Percentiles rank a stretch among this genome's conserved stretches.
Conservation (phyloP, 2,329 filamentous ascomycete genomes). For the Metarhizium humberi region DNA sequence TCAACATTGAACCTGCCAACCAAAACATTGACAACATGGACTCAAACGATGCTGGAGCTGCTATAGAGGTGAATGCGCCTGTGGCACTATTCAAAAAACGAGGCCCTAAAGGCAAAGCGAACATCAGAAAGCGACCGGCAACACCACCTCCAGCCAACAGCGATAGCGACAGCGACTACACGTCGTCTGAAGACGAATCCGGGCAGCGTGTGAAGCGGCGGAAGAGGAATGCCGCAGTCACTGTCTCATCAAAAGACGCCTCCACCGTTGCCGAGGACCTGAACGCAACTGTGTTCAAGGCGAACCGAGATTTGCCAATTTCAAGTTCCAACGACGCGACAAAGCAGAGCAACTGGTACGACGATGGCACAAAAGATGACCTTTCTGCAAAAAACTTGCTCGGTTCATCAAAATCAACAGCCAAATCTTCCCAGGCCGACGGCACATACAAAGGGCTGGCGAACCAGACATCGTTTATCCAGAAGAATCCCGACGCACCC, state of each 20-base stretch:
- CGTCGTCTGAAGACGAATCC: constrained; percentile 66
- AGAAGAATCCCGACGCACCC: constrained; percentile 70
- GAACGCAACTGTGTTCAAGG: constrained; percentile 44
- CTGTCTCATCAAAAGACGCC: constrained; percentile 48
- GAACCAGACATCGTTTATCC: constrained; percentile 65
- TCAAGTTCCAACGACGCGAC: constrained; percentile 76
- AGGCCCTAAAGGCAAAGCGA: constrained; percentile 64
- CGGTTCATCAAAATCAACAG: constrained; percentile 40
- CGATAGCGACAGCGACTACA: constrained; percentile 52
- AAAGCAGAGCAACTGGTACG: constrained; percentile 82
- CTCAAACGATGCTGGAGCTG: neutral
- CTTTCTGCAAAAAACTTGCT: constrained; percentile 44
- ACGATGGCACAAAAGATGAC: constrained; percentile 51
- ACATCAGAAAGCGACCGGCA: constrained; percentile 69
- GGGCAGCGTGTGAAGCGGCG: constrained; percentile 73
- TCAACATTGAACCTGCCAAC: neutral
- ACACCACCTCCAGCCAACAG: constrained; percentile 63
- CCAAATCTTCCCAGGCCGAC: constrained; percentile 33
- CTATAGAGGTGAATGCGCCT: constrained; percentile 23
- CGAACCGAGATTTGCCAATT: constrained; percentile 54
- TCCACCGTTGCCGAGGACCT: constrained; percentile 26
- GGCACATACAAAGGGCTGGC: constrained; percentile 71
- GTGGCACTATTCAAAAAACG: constrained; percentile 80
- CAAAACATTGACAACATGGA: constrained; percentile 2
- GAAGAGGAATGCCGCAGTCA: constrained; percentile 58